phyloP scores from a whole-genome alignment of 306 rosid genomes.

The Arachis hypogaea region DNA sequence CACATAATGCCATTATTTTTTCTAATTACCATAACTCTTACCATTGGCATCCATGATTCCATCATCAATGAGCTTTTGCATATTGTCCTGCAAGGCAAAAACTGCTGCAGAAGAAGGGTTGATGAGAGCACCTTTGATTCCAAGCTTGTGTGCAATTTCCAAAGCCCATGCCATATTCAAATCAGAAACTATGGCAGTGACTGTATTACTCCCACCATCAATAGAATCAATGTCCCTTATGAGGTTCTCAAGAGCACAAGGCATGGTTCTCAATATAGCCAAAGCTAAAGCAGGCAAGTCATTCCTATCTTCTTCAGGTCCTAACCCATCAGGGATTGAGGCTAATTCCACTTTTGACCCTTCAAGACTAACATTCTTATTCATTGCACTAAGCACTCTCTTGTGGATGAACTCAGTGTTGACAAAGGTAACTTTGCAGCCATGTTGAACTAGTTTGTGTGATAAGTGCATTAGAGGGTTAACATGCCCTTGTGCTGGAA shows the following conservation, averaged over 20 bases:
- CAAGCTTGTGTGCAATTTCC: constrained; percentile 41
- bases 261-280: constrained; percentile 37
- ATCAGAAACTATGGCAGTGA: constrained; percentile 42
- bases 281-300: neutral
- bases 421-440: neutral
- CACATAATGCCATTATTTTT: too few species aligned
- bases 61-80: constrained; percentile 44
- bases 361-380: neutral
- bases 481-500: neutral
- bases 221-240: constrained; percentile 31
- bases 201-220: neutral
- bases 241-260: constrained; percentile 43
- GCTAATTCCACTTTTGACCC: constrained; percentile 17
- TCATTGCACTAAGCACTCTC: neutral
- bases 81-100: neutral
- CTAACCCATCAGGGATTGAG: constrained; percentile 46
- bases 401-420: neutral
- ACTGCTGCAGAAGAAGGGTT: constrained; percentile 40
- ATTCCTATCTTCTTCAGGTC: constrained; percentile 43
- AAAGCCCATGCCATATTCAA: constrained; percentile 40
- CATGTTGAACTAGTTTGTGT: neutral
- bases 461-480: neutral
- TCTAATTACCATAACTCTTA: neutral
- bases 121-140: constrained; percentile 36
- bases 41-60: constrained; percentile 23